Evolutionary conservation across 208 protist species (phyloP).

Genomic region (Leishmania major): DNA sequence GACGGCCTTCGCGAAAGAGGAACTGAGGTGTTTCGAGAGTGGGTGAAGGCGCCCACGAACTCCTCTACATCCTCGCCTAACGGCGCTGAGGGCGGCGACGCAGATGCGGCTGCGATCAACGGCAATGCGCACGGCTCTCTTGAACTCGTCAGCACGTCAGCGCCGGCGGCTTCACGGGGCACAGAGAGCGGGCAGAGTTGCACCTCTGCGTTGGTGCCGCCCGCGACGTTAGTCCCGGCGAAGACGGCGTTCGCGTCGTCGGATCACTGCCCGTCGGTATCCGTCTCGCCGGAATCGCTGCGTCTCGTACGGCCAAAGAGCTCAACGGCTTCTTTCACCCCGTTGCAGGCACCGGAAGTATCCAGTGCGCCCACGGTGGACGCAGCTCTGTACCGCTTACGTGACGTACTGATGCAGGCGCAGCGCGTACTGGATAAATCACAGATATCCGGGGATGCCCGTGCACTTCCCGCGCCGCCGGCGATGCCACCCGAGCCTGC

Average conservation of each 20-base stretch:
- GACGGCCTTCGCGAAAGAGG: constrained; percentile 14
- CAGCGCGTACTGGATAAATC: constrained; percentile 30
- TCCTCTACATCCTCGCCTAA: background rate
- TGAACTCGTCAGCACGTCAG: background rate
- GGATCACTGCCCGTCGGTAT: constrained; percentile 4
- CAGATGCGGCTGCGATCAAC: background rate
- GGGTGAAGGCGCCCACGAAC: constrained; percentile 13
- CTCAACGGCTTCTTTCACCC: background rate
- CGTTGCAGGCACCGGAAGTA: background rate
- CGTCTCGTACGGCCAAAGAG: background rate
- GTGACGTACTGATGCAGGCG: constrained; percentile 38
- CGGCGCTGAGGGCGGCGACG: background rate
- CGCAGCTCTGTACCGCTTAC: constrained; percentile 35
- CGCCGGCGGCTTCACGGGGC: background rate
- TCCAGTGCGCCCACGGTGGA: constrained; percentile 4
- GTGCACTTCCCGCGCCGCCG: constrained; percentile 14
- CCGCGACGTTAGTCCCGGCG: background rate
- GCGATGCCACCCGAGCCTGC: background rate
- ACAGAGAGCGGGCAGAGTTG: background rate
- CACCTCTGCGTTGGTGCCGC: background rate
- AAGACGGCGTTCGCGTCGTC: background rate
- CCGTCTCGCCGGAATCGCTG: constrained; percentile 8
- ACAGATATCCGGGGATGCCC: background rate
- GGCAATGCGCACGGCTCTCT: background rate
- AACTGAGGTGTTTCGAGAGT: constrained; percentile 16